A percentile compares a stretch with the other conserved stretches of the same genome.
These are phyloP conservation scores for Trichoderma hamatum DNA, from an alignment of 2,329 filamentous ascomycete genomes.

Conservation along the genomic window DNA sequence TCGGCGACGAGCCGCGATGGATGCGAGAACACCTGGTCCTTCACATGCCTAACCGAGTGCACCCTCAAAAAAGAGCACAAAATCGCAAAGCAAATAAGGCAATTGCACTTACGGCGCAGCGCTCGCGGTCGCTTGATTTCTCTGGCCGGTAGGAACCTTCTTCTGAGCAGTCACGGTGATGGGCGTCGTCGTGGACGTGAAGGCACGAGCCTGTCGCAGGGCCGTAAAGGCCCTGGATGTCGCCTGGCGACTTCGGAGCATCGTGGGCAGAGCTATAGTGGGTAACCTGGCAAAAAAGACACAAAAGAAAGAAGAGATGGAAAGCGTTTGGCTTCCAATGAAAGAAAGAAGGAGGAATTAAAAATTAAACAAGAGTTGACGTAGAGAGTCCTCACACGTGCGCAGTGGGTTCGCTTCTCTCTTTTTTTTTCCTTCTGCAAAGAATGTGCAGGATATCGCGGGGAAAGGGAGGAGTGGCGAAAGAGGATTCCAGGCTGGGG, in stretches of 20 bases:
- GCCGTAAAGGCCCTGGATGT: conserved; percentile 50
- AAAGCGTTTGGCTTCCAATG: not conserved
- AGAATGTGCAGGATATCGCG: conserved; percentile 25
- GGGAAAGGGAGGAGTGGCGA: not conserved
- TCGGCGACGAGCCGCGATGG: conserved; percentile 1
- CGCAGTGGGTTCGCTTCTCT: not conserved
- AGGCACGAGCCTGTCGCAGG: conserved; percentile 45
- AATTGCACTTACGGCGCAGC: conserved; percentile 19
- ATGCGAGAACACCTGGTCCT: conserved; percentile 2
- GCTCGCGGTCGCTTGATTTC: conserved; percentile 55
- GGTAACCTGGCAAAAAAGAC: not conserved
- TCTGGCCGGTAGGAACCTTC: conserved; percentile 47
- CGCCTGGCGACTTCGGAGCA: conserved; percentile 55
- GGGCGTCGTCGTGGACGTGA: conserved; percentile 46
- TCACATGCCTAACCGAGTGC: not conserved
- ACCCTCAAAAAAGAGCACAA: not conserved
- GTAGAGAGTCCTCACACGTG: conserved; percentile 1
- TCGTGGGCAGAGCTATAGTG: conserved; percentile 37
- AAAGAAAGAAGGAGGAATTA: not conserved
- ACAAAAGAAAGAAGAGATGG: not conserved
- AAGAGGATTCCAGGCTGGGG: not conserved
- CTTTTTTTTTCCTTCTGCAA: not conserved
- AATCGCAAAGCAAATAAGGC: not conserved
- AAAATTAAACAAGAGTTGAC: not conserved
- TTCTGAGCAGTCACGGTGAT: conserved; percentile 43